Evolutionary conservation across 305 asterid genomes (phyloP), one percentile per base, ranked within the genome.

Genomic region (Fraxinus albicans): DNA sequence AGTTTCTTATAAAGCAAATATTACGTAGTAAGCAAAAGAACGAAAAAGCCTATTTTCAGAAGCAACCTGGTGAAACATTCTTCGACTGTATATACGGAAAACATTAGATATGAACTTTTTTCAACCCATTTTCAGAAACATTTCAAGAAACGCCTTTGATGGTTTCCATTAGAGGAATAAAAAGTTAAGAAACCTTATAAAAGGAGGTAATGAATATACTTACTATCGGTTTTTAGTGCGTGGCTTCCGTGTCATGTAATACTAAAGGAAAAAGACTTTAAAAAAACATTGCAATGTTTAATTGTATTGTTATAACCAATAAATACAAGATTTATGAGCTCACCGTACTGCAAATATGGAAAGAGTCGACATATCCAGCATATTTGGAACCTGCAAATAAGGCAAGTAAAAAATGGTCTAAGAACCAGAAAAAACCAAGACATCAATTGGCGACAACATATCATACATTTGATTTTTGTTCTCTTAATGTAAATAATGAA

Each of bases 341-440:
- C 89, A 96, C 99, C 92, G 98, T 87, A 90, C 99, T 96, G 90
- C 97, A 90, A 79, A 96, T 83, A 77, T 96, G 96, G 91, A 96
- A 91, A 63, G 98, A 77, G 83, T 90, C 93, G 25, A 96, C 94
- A 83, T 96, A 96, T 4, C 98, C 99, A 85, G 97, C 99, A 82
- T 87, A 96, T 76, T 94, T 96, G 81, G 99, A 96, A 87, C 98
- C 99, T 96, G 92, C 82, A 50, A 50, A 1, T 50, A 50, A 50
- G 19, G 60, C 60, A 72, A 80, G 36, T 53, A 6, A 53, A 73
- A 44, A 77, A 35, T 53, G 60, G 73, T 75, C 81, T 42, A 74
- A 78, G 80, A 65, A 76, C 72, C 21, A 81, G 34, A 81, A 40
- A 69, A 36, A 79, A 34, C 53, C 29, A 47, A 65, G 31, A 50